Conservation (phyloP, 2,329 filamentous ascomycete species). For the Tolypocladium ovalisporum region DNA sequence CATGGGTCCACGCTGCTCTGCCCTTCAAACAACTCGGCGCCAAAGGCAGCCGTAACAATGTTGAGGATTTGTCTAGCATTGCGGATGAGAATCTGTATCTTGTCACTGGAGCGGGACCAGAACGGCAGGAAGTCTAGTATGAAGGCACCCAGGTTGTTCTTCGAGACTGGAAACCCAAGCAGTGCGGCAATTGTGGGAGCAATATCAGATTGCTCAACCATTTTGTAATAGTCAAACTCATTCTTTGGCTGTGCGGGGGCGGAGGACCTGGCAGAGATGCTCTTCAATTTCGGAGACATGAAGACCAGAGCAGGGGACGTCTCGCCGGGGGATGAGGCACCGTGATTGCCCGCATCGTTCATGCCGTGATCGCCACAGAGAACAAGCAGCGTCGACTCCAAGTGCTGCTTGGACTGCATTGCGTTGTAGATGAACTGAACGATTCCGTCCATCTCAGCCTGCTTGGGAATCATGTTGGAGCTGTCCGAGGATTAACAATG, state of each 20-base stretch:
- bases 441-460: slow-evolving; percentile 84
- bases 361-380: slow-evolving; percentile 96
- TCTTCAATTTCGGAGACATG: slow-evolving; percentile 69
- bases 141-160: slow-evolving; percentile 83
- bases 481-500: slow-evolving; percentile 29
- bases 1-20: slow-evolving; percentile 23
- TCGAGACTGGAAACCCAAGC: slow-evolving; percentile 76
- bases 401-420: slow-evolving; percentile 59
- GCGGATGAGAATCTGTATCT: slow-evolving; percentile 56
- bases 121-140: slow-evolving; percentile 69
- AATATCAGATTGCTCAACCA: slow-evolving; percentile 88
- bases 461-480: slow-evolving; percentile 85
- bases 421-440: slow-evolving; percentile 66
- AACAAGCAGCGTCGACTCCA: slow-evolving; percentile 70
- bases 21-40: slow-evolving; percentile 29
- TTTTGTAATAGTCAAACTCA: slow-evolving; percentile 75
- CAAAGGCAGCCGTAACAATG: slow-evolving; percentile 66
- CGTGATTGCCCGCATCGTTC: slow-evolving; percentile 97
- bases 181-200: slow-evolving; percentile 80
- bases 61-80: slow-evolving; percentile 75
- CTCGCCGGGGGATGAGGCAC: slow-evolving; percentile 85
- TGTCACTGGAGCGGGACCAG: slow-evolving; percentile 48
- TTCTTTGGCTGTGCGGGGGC: slow-evolving; percentile 49
- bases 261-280: slow-evolving; percentile 31
- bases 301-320: slow-evolving; percentile 90